phyloP scores from a whole-genome alignment of 2,329 filamentous ascomycete species.

The Alternaria rosae region DNA sequence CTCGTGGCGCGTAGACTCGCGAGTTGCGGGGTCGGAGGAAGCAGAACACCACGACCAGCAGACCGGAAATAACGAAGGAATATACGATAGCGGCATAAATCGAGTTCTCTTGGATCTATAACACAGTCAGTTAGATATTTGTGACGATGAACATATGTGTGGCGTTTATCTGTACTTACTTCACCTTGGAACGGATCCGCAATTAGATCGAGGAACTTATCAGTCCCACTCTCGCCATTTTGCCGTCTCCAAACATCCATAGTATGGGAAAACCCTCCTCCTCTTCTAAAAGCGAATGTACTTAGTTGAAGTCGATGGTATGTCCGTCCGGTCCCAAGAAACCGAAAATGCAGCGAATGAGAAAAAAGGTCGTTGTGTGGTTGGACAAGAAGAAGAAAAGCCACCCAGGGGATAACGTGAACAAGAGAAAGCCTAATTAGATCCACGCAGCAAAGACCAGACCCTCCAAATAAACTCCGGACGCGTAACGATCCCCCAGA shows the following conservation, averaged over 20 bases:
- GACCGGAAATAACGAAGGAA: constrained; percentile 76
- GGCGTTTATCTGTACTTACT: constrained; percentile 19
- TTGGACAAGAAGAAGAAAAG: background rate
- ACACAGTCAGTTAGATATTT: background rate
- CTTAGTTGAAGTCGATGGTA: background rate
- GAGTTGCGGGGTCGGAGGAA: constrained; percentile 88
- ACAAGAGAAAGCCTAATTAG: background rate
- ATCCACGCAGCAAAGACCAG: background rate
- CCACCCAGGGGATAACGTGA: background rate
- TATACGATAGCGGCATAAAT: constrained; percentile 82
- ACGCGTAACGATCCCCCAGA: constrained; percentile 14
- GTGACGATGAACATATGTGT: background rate
- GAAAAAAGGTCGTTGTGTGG: background rate
- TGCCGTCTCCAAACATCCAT: constrained; percentile 24
- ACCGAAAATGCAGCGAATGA: background rate
- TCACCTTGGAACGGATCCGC: constrained; percentile 50
- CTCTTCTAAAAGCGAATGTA: constrained; percentile 12
- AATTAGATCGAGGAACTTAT: constrained; percentile 52
- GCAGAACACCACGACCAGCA: constrained; percentile 83
- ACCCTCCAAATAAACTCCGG: background rate
- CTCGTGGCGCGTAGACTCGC: constrained; percentile 89
- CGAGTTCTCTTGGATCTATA: constrained; percentile 66
- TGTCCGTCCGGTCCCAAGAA: background rate
- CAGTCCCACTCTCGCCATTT: constrained; percentile 27
- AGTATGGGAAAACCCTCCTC: background rate